Base-by-base conservation (phyloP, 371 early-diverging fungal species). In the Rhizopus arrhizus region DNA sequence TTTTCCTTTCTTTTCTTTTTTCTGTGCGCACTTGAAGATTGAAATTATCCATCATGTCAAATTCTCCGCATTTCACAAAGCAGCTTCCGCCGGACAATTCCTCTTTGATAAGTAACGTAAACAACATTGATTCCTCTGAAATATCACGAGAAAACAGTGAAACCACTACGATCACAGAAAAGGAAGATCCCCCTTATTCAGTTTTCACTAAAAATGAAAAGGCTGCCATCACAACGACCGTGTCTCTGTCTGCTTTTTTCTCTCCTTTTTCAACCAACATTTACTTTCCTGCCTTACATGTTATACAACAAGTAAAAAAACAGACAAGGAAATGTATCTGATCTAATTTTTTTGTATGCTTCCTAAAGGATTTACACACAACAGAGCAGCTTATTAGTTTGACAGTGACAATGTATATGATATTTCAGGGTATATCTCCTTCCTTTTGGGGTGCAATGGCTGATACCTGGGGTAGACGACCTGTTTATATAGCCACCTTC, bases 371-470 rank as follows among this genome's bases (percentile, higher is more conserved):
- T 34, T 29, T 74, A 2, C 22, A 59, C 6, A 59, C 61, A 31
- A 64, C 64, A 0, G 58, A 71, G 15, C 62, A 59, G 33, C 33
- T 65, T 7, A 61, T 75, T 2, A 75, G 66, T 33, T 41, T 75
- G 2, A 68, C 73, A 1, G 53, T 75, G 4, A 70, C 73, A 0
- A 43, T 61, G 0, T 75, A 73, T 31, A 72, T 75, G 76, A 45
- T 75, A 1, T 61, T 68, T 33, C 76, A 75, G 51, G 76, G 61
- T 9, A 15, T 73, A 3, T 65, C 76, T 6, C 76, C 76, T 9
- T 51, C 73, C 6, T 66, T 87, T n/a, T 89, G 89, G 89, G 88
- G 85, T 10, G 75, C 83, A 5, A 61, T 87, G 7, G 78, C 89
- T 0, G 89, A 89, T 61, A 65, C 63, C 13, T 72, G 68, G 41